Evolutionary conservation across 306 rosid genomes (phyloP).

Genomic region (Cercis canadensis): DNA sequence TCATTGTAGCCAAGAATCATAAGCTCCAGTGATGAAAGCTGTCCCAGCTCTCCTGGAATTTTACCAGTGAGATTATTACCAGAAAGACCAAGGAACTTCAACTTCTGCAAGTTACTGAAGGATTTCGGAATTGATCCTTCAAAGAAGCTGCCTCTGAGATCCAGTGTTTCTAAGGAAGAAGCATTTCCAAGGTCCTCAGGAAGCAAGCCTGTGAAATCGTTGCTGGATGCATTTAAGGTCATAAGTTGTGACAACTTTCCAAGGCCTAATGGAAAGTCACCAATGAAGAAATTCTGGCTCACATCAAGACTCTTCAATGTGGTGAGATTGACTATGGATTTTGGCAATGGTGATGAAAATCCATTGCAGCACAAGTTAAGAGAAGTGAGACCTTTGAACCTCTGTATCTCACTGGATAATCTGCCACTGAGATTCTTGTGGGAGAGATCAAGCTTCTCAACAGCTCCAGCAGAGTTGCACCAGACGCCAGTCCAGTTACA

Average conservation of each 20-base stretch:
- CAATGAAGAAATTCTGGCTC: conserved; percentile 79
- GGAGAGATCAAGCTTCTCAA: conserved; percentile 78
- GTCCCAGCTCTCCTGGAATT: conserved; percentile 80
- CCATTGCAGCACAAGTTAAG: conserved; percentile 80
- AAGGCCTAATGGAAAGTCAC: conserved; percentile 71
- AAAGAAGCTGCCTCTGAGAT: conserved; percentile 91
- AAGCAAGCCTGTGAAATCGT: conserved; percentile 71
- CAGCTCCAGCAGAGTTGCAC: conserved; percentile 69
- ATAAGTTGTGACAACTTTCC: conserved; percentile 52
- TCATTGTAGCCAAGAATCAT: conserved; percentile 84
- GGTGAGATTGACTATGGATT: conserved; percentile 65
- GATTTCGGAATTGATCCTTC: conserved; percentile 72
- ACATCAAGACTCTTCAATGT: conserved; percentile 69
- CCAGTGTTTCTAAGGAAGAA: conserved; percentile 68
- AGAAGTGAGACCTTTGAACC: conserved; percentile 56
- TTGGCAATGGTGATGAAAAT: conserved; percentile 74
- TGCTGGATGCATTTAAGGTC: conserved; percentile 78
- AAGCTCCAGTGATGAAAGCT: conserved; percentile 71
- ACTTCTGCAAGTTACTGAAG: conserved; percentile 65
- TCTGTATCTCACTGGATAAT: conserved; percentile 63
- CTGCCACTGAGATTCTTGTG: conserved; percentile 85
- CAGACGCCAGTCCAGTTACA: conserved; percentile 79
- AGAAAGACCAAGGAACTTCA: conserved; percentile 92
- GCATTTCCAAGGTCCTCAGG: conserved; percentile 84
- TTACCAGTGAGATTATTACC: conserved; percentile 85